Percentiles rank a stretch among this genome's conserved stretches.
Evolutionary conservation across 1,284 basidiomycete species (phyloP).

Genomic region (Trametes versicolor): DNA sequence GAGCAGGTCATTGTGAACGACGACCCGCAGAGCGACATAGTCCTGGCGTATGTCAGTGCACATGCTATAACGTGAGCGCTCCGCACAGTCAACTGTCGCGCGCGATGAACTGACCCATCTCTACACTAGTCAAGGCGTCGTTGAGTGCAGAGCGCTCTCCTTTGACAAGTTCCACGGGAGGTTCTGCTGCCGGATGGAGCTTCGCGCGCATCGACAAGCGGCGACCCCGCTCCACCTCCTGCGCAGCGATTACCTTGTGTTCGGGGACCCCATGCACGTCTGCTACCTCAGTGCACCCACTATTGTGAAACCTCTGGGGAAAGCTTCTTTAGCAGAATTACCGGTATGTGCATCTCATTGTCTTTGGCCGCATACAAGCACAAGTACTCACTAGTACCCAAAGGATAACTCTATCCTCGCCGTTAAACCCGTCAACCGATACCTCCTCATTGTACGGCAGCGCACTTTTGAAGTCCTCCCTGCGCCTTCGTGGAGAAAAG

Average conservation of each 20-base stretch:
- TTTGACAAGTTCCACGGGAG: conserved; percentile 44
- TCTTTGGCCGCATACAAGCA: background rate
- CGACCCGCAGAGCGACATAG: conserved; percentile 42
- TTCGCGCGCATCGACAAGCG: conserved; percentile 32
- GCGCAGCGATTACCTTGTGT: conserved; percentile 39
- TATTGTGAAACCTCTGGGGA: conserved; percentile 33
- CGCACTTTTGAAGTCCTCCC: conserved; percentile 42
- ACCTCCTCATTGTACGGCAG: conserved; percentile 45
- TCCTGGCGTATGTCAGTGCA: conserved; percentile 40
- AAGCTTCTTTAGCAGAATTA: conserved; percentile 24
- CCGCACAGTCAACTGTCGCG: background rate
- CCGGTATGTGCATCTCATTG: conserved; percentile 13
- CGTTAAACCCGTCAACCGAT: conserved; percentile 43
- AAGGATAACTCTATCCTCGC: conserved; percentile 41
- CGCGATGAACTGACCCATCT: background rate
- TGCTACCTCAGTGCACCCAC: conserved; percentile 35
- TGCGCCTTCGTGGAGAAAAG: conserved; percentile 40
- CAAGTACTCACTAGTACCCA: conserved; percentile 3
- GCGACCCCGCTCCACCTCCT: conserved; percentile 39
- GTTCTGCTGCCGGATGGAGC: conserved; percentile 33
- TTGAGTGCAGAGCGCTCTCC: conserved; percentile 34
- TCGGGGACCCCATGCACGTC: conserved; percentile 39
- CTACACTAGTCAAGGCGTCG: conserved; percentile 20
- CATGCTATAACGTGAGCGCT: conserved; percentile 35
- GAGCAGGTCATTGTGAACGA: conserved; percentile 46